Percentiles rank a stretch among this genome's conserved stretches.
These are phyloP conservation scores for Exophiala aquamarina DNA, from an alignment of 2,329 filamentous ascomycete species.

Conservation along the genomic window DNA sequence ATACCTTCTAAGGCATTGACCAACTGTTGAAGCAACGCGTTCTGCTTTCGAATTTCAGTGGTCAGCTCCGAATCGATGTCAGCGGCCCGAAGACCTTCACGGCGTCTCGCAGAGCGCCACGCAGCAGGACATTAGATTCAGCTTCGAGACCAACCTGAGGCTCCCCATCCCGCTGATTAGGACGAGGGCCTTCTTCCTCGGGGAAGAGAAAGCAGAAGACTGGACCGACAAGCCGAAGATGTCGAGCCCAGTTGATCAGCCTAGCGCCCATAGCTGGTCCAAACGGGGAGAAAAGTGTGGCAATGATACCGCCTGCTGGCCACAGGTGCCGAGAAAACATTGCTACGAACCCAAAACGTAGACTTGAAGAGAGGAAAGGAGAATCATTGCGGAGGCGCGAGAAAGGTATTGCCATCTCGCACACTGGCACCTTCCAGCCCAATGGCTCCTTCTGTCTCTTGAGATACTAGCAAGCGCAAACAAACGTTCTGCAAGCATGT, in stretches of 20 bases:
- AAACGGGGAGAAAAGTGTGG: constrained; percentile 9
- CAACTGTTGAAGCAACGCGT: constrained; percentile 5
- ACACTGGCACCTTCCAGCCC: constrained; percentile 6
- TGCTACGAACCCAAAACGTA: constrained; percentile 11
- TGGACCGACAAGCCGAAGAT: too few species aligned
- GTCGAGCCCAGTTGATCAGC: constrained; percentile 5
- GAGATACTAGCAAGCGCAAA: too few species aligned
- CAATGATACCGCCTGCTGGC: constrained; percentile 10
- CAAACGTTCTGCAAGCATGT: too few species aligned
- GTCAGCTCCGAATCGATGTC: constrained; percentile 1
- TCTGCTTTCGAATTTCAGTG: background rate
- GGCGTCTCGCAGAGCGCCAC: constrained; percentile 2
- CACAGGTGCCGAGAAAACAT: constrained; percentile 6
- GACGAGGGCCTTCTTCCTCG: background rate
- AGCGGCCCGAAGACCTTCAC: constrained; percentile 4
- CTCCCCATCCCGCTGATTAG: constrained; percentile 5
- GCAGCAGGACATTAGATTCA: constrained; percentile 1
- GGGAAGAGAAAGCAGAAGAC: too few species aligned
- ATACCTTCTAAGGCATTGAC: background rate
- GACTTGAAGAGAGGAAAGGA: constrained; percentile 10
- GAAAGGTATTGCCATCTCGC: background rate
- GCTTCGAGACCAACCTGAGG: constrained; percentile 6
- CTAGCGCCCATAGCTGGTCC: constrained; percentile 8
- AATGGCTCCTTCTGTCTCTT: constrained; percentile 16
- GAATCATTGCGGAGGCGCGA: too few species aligned